These are phyloP conservation scores for Beauveria sp. DNA, from an alignment of 2,329 filamentous ascomycete species.

Conservation along the genomic window DNA sequence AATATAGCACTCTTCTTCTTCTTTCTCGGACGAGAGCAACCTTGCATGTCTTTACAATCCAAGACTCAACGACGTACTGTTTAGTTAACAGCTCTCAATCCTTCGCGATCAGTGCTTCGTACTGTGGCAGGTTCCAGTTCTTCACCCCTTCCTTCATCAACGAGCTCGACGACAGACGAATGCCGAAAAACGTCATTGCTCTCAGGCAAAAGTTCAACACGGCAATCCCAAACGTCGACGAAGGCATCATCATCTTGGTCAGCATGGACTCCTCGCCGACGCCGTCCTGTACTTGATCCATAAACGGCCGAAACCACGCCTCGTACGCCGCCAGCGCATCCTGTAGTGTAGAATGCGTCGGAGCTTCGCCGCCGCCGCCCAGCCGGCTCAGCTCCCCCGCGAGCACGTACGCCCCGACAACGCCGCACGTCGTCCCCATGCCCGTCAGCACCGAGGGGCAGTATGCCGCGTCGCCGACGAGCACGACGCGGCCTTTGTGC, in stretches of 20 bases:
- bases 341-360: conserved; percentile 13
- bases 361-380: conserved; percentile 10
- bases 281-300: conserved; percentile 27
- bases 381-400: conserved; percentile 40
- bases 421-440: conserved; percentile 40
- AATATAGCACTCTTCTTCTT: no score
- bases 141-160: conserved; percentile 10
- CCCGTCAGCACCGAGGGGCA: conserved; percentile 42
- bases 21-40: no score
- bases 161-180: conserved; percentile 2
- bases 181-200: conserved; percentile 5
- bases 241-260: conserved; percentile 2
- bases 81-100: neutral
- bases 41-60: no score
- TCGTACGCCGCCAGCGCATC: conserved; percentile 37
- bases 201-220: neutral
- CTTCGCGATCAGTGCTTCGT: neutral
- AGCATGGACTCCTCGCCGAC: conserved; percentile 3
- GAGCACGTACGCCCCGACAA: conserved; percentile 47
- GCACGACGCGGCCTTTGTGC: conserved; percentile 38
- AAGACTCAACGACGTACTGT: no score
- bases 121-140: conserved; percentile 10
- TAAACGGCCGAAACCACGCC: conserved; percentile 34
- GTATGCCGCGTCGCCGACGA: conserved; percentile 48
- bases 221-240: conserved; percentile 2